These are phyloP conservation scores for Thraustochytrium sp. DNA, from an alignment of 352 stramenopile species.

Conservation along the genomic window DNA sequence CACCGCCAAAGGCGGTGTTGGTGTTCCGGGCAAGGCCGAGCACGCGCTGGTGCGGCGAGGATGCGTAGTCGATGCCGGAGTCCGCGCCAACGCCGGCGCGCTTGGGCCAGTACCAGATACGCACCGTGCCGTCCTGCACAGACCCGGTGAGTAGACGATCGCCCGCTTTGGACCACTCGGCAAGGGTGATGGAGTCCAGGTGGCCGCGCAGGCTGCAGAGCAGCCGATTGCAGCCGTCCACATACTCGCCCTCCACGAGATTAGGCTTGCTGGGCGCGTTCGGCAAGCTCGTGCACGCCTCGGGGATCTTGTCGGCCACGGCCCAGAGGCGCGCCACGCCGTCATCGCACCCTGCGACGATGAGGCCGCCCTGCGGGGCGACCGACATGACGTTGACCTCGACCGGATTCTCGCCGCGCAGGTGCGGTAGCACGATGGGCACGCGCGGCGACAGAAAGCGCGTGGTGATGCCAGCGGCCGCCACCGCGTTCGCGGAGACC, in stretches of 20 bases:
- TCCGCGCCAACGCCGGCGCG: constrained; percentile 41
- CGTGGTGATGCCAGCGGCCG: constrained; percentile 48
- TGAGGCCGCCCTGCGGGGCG: constrained; percentile 71
- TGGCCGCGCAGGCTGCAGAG: constrained; percentile 67
- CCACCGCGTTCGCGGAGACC: neutral
- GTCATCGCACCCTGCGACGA: constrained; percentile 86
- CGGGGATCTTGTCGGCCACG: constrained; percentile 57
- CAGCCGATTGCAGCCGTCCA: constrained; percentile 35
- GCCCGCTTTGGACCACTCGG: constrained; percentile 79
- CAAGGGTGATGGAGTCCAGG: constrained; percentile 83
- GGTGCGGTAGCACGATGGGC: constrained; percentile 47
- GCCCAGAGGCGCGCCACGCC: constrained; percentile 82
- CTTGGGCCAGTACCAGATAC: constrained; percentile 63
- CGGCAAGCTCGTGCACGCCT: neutral
- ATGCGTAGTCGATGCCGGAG: neutral
- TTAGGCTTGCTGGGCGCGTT: neutral
- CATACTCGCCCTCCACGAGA: constrained; percentile 31
- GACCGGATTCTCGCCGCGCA: neutral
- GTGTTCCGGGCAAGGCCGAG: constrained; percentile 44
- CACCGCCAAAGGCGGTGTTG: constrained; percentile 55
- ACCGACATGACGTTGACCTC: constrained; percentile 64
- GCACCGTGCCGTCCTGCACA: constrained; percentile 79
- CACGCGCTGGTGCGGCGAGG: constrained; percentile 44
- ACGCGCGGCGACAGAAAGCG: constrained; percentile 51
- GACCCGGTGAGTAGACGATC: constrained; percentile 85